These are phyloP conservation scores for Paramecium bursaria DNA, from an alignment of 73 alveolate species.

Conservation along the genomic window DNA sequence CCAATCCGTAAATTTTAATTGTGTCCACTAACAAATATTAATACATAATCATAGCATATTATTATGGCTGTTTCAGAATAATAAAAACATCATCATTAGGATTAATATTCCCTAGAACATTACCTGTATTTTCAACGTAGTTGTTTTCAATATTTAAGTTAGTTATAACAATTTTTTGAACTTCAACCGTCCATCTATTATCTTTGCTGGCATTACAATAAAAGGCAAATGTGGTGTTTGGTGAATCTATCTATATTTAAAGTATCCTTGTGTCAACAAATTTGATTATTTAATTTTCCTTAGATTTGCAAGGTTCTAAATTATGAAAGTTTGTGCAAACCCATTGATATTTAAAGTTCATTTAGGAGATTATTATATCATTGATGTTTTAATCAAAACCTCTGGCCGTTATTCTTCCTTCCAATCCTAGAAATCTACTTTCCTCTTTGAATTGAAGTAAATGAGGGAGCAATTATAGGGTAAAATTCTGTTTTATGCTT, in stretches of 20 bases:
- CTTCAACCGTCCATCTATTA: constrained; percentile 17
- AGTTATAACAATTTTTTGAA: background rate
- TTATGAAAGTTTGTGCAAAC: background rate
- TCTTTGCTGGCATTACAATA: background rate
- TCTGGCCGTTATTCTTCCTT: constrained; percentile 1
- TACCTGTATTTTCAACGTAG: background rate
- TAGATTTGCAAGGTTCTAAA: constrained; percentile 22
- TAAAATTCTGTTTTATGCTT: too few species aligned
- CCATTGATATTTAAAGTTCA: background rate
- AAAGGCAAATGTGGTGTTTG: background rate
- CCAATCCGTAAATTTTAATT: background rate
- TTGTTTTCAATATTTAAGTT: constrained; percentile 1
- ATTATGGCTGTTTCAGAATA: background rate
- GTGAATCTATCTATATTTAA: background rate
- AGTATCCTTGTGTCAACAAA: background rate
- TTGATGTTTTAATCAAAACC: constrained; percentile 10
- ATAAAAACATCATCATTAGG: constrained; percentile 14
- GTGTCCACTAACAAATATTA: background rate
- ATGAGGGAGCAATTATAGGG: too few species aligned
- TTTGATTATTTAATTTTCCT: constrained; percentile 12
- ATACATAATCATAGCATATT: background rate
- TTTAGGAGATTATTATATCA: background rate
- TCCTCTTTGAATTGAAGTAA: background rate
- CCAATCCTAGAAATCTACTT: constrained; percentile 10
- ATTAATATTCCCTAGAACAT: background rate